Percentiles rank a stretch among this genome's conserved stretches.
Conservation (phyloP, 805 yeast species). For the Yarrowia alimentaria region DNA sequence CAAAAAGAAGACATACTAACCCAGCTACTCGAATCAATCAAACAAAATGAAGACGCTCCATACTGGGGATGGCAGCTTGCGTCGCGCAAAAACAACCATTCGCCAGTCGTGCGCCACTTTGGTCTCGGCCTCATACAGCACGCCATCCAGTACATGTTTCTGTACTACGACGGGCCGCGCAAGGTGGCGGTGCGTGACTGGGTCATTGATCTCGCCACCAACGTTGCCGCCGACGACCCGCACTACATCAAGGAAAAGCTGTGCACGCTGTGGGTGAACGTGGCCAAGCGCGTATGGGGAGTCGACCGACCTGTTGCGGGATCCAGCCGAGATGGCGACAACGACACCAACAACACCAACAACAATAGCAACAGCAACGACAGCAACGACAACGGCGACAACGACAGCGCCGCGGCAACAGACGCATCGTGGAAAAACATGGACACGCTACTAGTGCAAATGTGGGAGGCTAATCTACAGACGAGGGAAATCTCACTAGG, state of each 20-base stretch:
- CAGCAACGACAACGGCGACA: slow-evolving; percentile 30
- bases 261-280: slow-evolving; percentile 85
- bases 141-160: slow-evolving; percentile 58
- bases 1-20: slow-evolving; percentile 10
- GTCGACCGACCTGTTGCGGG: slow-evolving; percentile 38
- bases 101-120: slow-evolving; percentile 79
- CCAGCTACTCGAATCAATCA: slow-evolving; percentile 69
- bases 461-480: slow-evolving; percentile 67
- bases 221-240: slow-evolving; percentile 66
- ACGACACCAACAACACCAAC: not conserved
- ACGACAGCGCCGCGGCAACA: slow-evolving; percentile 30
- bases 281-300: slow-evolving; percentile 93
- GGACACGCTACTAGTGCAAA: slow-evolving; percentile 70
- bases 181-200: slow-evolving; percentile 71
- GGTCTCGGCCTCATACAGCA: slow-evolving; percentile 79
- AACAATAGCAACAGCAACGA: slow-evolving; percentile 33
- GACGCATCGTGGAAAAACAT: slow-evolving; percentile 74
- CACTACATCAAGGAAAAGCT: slow-evolving; percentile 86
- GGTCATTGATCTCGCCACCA: slow-evolving; percentile 74
- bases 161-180: slow-evolving; percentile 56
- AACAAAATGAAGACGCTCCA: slow-evolving; percentile 79
- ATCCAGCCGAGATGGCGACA: slow-evolving; percentile 9
- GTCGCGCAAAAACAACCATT: slow-evolving; percentile 55
- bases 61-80: slow-evolving; percentile 90
- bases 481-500: slow-evolving; percentile 75